Evolutionary conservation across 179 eudicot genomes (phyloP).

Genomic region (Gypsophila paniculata): DNA sequence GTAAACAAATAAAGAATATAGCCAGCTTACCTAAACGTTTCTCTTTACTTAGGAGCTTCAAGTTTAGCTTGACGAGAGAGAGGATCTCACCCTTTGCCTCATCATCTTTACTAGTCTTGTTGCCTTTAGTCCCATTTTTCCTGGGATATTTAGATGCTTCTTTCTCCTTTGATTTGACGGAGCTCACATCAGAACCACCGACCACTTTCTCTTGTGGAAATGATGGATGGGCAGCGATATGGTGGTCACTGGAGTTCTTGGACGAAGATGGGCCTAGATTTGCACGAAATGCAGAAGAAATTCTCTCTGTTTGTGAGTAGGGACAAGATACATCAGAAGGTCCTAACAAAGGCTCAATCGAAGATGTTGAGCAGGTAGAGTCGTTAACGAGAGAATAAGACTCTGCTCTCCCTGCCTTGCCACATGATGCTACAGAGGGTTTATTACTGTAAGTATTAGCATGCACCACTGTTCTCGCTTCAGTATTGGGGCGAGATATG

Average conservation of each 20-base stretch:
- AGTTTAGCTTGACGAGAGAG: slow-evolving; percentile 79
- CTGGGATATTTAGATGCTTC: slow-evolving; percentile 19
- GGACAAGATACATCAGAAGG: slow-evolving; percentile 25
- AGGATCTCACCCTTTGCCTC: slow-evolving; percentile 70
- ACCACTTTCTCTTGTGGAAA: slow-evolving; percentile 18
- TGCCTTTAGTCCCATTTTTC: slow-evolving; percentile 16
- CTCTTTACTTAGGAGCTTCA: slow-evolving; percentile 56
- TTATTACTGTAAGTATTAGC: slow-evolving; percentile 8
- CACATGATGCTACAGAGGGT: slow-evolving; percentile 21
- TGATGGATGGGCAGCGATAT: slow-evolving; percentile 28
- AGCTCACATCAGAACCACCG: slow-evolving; percentile 24
- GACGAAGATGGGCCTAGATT: slow-evolving; percentile 14
- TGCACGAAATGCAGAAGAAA: slow-evolving; percentile 24
- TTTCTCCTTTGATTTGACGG: slow-evolving; percentile 25
- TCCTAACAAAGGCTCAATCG: slow-evolving; percentile 21
- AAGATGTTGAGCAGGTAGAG: slow-evolving; percentile 29
- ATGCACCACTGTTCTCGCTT: slow-evolving; percentile 15
- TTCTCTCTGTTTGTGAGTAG: slow-evolving; percentile 18
- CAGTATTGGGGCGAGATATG: slow-evolving; percentile 19
- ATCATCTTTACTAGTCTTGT: slow-evolving; percentile 29
- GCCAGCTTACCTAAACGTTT: slow-evolving; percentile 58
- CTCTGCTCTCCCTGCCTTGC: slow-evolving; percentile 10
- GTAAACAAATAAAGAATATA: not conserved
- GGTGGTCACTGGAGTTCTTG: slow-evolving; percentile 6
- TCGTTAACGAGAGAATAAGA: slow-evolving; percentile 16